Base-by-base conservation (phyloP, 495 filamentous ascomycete species). In the Darksidea phi region DNA sequence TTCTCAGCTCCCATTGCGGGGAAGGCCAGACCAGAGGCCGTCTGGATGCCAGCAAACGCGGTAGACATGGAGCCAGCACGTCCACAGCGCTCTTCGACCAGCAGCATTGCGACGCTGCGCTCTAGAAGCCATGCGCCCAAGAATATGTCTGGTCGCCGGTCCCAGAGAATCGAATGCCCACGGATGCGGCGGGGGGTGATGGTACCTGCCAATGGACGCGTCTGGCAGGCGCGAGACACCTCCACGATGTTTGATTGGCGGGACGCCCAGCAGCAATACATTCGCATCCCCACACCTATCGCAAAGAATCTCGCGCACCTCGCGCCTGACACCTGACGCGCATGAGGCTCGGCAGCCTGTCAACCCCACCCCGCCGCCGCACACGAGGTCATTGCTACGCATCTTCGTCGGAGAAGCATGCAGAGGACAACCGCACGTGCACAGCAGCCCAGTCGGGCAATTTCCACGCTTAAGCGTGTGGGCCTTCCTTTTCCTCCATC, bases 1-100 rank as follows among this genome's bases (percentile, higher is more conserved):
- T 59, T 59, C 57, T 7, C 34, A 34, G 24, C 34, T 34, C 38
- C n/a, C 17, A 42, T 51, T 59, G 57, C 47, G 57, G 47, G 55
- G 55, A 49, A 58, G 8, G 10, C 45, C 51, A 23, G 15, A 43
- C 20, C 17, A 36, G n/a, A 2, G 28, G 36, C 7, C 36, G 18
- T 4, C 41, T 20, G 41, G 41, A 43, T 43, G 18, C 41, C 41
- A n/a, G 13, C 28, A 32, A 32, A 43, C 41, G 41, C 13, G 15
- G 41, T 32, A 3, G 28, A 32, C 41, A 13, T 43, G 5, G 41
- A 43, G 15, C 13, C 15, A 6, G 5, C 5, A 15, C 5, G 5
- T 3, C 13, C 6, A 37, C 26, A 38, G 1, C 2, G 28, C 7
- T 5, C 28, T 38, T 37, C 49, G n/a, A n/a, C n/a, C 28, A 32